Evolutionary conservation across 2,329 filamentous ascomycete species (phyloP).

Genomic region (Colletotrichum melonis): DNA sequence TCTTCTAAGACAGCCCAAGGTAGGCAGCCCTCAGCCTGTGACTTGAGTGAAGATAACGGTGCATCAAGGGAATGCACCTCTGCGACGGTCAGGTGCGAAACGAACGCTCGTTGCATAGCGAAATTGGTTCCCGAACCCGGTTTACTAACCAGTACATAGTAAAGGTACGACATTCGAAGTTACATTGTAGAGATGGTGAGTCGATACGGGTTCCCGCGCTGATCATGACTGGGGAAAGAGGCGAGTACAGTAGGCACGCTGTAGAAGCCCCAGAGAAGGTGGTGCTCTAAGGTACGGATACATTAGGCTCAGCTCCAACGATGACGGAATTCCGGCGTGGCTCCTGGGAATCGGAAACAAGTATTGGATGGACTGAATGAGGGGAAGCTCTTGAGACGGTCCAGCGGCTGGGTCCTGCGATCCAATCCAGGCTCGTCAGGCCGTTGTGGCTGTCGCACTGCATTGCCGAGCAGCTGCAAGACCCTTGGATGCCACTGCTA

Average conservation of each 20-base stretch:
- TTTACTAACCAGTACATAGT: background rate
- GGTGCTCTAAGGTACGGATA: background rate
- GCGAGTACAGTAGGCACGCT: background rate
- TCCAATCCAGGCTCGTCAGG: background rate
- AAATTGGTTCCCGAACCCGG: background rate
- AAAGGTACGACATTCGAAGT: background rate
- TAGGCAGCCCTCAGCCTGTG: background rate
- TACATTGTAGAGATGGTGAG: background rate
- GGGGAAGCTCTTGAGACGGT: background rate
- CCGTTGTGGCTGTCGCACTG: constrained; percentile 11
- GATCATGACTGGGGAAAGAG: constrained; percentile 4
- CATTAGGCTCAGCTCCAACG: background rate
- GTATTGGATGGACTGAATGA: background rate
- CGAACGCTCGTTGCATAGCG: background rate
- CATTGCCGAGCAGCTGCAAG: constrained; percentile 20
- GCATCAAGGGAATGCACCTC: background rate
- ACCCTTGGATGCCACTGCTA: background rate
- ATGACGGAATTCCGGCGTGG: constrained; percentile 18
- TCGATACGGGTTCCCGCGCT: background rate
- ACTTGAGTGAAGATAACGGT: background rate
- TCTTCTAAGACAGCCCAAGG: background rate
- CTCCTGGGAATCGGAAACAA: background rate
- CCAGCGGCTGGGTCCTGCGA: background rate
- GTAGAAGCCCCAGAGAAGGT: background rate
- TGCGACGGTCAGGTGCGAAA: background rate